A percentile compares a stretch with the other conserved stretches of the same genome.
Evolutionary conservation across 2,329 filamentous ascomycete species (phyloP).

Genomic region (Fusarium praegraminearum): DNA sequence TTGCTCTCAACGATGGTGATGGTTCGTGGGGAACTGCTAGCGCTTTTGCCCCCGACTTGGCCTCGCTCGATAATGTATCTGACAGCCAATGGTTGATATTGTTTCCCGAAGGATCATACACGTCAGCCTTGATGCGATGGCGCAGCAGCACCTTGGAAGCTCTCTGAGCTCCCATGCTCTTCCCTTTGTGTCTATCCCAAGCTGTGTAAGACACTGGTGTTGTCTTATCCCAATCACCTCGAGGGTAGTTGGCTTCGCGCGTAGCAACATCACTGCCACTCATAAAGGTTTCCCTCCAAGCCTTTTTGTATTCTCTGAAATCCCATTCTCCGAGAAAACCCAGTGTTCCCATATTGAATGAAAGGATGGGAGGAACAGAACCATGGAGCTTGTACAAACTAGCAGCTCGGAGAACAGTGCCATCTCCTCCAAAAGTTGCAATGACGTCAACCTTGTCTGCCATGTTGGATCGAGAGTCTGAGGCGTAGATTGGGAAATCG

Average conservation of each 20-base stretch:
- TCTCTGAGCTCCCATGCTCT: conserved; percentile 80
- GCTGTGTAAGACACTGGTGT: conserved; percentile 49
- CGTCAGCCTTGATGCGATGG: conserved; percentile 86
- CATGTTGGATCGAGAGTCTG: conserved; percentile 64
- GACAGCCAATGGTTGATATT: conserved; percentile 67
- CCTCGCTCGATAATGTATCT: conserved; percentile 59
- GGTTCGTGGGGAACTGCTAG: conserved; percentile 53
- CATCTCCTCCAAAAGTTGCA: conserved; percentile 89
- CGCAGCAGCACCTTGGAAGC: conserved; percentile 86
- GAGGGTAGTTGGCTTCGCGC: conserved; percentile 58
- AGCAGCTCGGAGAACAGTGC: conserved; percentile 54
- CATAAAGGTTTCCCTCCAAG: conserved; percentile 95
- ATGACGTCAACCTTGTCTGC: conserved; percentile 88
- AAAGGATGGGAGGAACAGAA: conserved; percentile 88
- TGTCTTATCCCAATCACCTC: conserved; percentile 46
- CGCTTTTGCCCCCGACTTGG: conserved; percentile 54
- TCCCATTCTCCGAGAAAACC: conserved; percentile 98
- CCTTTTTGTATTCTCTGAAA: conserved; percentile 90
- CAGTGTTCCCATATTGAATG: conserved; percentile 96
- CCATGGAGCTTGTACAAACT: conserved; percentile 78
- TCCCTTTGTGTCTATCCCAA: conserved; percentile 82
- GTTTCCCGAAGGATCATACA: conserved; percentile 77
- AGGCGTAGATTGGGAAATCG: conserved; percentile 78
- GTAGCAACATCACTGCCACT: conserved; percentile 67
- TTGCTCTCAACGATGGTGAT: conserved; percentile 71